Percentiles rank a stretch among this genome's conserved stretches.
Conservation (phyloP, 768 basidiomycete species). For the Leccinellum rugosiceps region DNA sequence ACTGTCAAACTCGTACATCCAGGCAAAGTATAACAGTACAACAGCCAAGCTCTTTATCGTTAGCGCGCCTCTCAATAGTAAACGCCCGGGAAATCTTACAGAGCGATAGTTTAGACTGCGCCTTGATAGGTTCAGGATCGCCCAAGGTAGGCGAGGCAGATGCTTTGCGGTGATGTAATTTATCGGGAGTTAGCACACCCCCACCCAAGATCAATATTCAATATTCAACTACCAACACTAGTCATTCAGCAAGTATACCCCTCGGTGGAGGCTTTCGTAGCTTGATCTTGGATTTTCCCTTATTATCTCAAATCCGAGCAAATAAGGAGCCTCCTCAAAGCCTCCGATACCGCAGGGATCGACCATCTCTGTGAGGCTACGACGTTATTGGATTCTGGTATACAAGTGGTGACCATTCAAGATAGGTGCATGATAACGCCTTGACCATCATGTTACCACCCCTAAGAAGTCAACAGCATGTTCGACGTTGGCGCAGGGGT, state of each 20-base stretch:
- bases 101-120: too few species aligned
- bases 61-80: not conserved
- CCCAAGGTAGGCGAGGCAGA: not conserved
- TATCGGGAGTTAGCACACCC: not conserved
- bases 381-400: slow-evolving; percentile 52
- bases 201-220: too few species aligned
- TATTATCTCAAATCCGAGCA: too few species aligned
- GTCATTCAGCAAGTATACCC: too few species aligned
- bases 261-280: too few species aligned
- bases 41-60: not conserved
- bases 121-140: not conserved
- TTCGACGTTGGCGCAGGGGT: slow-evolving; percentile 42
- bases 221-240: too few species aligned
- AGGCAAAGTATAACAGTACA: too few species aligned
- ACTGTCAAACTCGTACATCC: not conserved
- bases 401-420: slow-evolving; percentile 27
- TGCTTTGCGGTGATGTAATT: not conserved
- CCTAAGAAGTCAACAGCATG: slow-evolving; percentile 40
- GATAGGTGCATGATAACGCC: not conserved
- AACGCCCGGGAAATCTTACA: too few species aligned
- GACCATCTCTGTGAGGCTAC: slow-evolving; percentile 45
- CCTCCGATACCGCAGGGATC: slow-evolving; percentile 35
- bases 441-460: slow-evolving; percentile 19
- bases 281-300: too few species aligned
- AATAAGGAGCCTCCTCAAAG: slow-evolving; percentile 31